Evolutionary conservation across 805 yeast species (phyloP).

Genomic region (Lipomyces mesembrius): DNA sequence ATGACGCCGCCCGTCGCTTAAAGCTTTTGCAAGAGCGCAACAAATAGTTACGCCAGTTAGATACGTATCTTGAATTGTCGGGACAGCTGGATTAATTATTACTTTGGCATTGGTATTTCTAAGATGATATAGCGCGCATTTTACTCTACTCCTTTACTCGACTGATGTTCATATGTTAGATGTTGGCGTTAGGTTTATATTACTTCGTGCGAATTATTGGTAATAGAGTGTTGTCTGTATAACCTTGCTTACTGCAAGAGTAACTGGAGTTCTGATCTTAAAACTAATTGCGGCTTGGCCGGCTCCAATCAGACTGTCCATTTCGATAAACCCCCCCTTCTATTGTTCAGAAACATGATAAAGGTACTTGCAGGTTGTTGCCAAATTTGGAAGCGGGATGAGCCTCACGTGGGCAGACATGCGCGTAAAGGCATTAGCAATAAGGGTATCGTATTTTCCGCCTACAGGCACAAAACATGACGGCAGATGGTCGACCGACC

Average conservation of each 20-base stretch:
- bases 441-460: too few species aligned
- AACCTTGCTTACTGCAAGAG: background rate
- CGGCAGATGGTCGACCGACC: too few species aligned
- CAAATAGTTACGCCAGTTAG: background rate
- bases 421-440: too few species aligned
- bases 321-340: too few species aligned
- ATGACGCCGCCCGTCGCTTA: constrained; percentile 32
- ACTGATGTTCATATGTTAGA: background rate
- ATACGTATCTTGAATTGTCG: background rate
- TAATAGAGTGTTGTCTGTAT: background rate
- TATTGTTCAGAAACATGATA: too few species aligned
- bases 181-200: constrained; percentile 6
- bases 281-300: too few species aligned
- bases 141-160: background rate
- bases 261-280: too few species aligned
- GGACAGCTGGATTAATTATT: background rate
- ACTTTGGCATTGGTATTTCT: background rate
- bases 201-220: background rate
- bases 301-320: too few species aligned
- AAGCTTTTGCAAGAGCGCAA: constrained; percentile 14
- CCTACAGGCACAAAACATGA: too few species aligned
- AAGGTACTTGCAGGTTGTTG: too few species aligned
- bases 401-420: too few species aligned
- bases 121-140: background rate
- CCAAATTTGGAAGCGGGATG: too few species aligned